A percentile compares a stretch with the other conserved stretches of the same genome.
phyloP scores from a whole-genome alignment of 257 asterid genomes.

The Ophiorrhiza pumila region DNA sequence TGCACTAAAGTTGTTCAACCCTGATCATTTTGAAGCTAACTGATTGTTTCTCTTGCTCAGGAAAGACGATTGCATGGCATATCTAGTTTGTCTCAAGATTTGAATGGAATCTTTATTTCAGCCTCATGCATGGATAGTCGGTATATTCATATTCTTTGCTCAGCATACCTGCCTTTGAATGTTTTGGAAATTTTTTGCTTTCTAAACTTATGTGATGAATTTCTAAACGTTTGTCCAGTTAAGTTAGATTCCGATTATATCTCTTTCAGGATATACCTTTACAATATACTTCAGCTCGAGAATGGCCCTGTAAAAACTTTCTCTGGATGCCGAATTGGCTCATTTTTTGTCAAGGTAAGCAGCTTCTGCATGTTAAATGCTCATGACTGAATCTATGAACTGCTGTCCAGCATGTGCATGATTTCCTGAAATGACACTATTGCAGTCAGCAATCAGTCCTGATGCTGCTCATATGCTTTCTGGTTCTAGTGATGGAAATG shows the following conservation, averaged over 20 bases:
- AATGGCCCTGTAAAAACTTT: constrained; percentile 67
- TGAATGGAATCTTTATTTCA: constrained; percentile 70
- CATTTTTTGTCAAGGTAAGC: constrained; percentile 90
- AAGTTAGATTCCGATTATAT: constrained; percentile 10
- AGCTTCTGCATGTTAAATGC: background rate
- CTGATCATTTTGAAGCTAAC: background rate
- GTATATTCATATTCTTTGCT: constrained; percentile 30
- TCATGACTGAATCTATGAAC: background rate
- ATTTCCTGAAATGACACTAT: constrained; percentile 19
- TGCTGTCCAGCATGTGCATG: background rate
- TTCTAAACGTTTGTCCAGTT: background rate
- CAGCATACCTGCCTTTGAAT: background rate
- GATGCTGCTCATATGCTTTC: constrained; percentile 92
- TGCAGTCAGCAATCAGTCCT: constrained; percentile 84
- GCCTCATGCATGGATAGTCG: constrained; percentile 98
- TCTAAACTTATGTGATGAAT: background rate
- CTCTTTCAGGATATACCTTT: constrained; percentile 73
- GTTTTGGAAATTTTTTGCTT: background rate
- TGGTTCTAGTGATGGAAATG: constrained; percentile 95
- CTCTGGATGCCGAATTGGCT: constrained; percentile 63
- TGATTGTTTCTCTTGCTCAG: constrained; percentile 35
- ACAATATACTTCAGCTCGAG: constrained; percentile 77
- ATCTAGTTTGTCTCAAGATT: constrained; percentile 88
- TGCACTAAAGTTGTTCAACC: background rate
- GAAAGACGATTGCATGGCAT: constrained; percentile 69